These are phyloP conservation scores for Dictyostelium discoideum DNA, from an alignment of 78 protist genomes.

Conservation along the genomic window dicty_2.7 NC_007089.4:2020501-2021000, in stretches of 20 bases:
- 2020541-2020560: no score
- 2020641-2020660: no score
- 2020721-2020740: no score
- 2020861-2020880: background rate
- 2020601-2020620: background rate
- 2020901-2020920: conserved; percentile 52
- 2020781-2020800: background rate
- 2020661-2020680: no score
- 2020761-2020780: background rate
- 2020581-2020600: background rate
- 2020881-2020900: background rate
- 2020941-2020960: conserved; percentile 86
- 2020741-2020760: no score
- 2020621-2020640: no score
- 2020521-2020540: no score
- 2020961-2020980: conserved; percentile 90
- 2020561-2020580: background rate
- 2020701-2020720: no score
- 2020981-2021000: conserved; percentile 93
- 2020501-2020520: no score
- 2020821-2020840: background rate
- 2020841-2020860: background rate
- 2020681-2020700: background rate
- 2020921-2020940: conserved; percentile 92
- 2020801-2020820: background rate